Evolutionary conservation across 371 early-diverging fungal species (phyloP).

Genomic region (Apophysomyces trapeziformis): DNA sequence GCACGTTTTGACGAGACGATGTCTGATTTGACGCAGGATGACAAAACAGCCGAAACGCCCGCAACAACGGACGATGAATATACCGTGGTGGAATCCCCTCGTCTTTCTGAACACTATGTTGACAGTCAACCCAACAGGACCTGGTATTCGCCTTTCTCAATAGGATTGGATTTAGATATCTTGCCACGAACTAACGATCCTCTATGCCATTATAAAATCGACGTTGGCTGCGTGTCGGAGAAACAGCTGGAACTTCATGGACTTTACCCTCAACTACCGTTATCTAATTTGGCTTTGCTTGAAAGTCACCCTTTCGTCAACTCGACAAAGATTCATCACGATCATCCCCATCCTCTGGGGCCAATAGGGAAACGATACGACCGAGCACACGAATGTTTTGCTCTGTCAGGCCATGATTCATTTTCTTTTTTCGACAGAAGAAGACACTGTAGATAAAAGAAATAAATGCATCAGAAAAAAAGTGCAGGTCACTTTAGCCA

Average conservation of each 20-base stretch:
- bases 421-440: conserved; percentile 5
- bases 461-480: conserved; percentile 6
- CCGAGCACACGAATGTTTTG: not conserved
- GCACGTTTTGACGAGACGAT: not conserved
- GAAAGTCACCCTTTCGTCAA: conserved; percentile 13
- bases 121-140: conserved; percentile 44
- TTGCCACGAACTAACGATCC: conserved; percentile 14
- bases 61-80: conserved; percentile 1
- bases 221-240: not conserved
- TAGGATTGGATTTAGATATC: conserved; percentile 5
- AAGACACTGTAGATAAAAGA: conserved; percentile 5
- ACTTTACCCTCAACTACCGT: not conserved
- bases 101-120: conserved; percentile 9
- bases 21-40: not conserved
- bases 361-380: conserved; percentile 4
- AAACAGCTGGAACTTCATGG: not conserved
- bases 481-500: conserved; percentile 6
- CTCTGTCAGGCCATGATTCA: not conserved
- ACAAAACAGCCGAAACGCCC: not conserved
- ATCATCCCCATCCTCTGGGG: conserved; percentile 3
- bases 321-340: not conserved
- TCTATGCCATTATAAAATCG: conserved; percentile 3
- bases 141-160: conserved; percentile 16
- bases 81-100: not conserved
- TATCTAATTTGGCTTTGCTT: conserved; percentile 12